These are phyloP conservation scores for Arachis hypogaea DNA, from an alignment of 306 rosid species.

Conservation along the genomic window DNA sequence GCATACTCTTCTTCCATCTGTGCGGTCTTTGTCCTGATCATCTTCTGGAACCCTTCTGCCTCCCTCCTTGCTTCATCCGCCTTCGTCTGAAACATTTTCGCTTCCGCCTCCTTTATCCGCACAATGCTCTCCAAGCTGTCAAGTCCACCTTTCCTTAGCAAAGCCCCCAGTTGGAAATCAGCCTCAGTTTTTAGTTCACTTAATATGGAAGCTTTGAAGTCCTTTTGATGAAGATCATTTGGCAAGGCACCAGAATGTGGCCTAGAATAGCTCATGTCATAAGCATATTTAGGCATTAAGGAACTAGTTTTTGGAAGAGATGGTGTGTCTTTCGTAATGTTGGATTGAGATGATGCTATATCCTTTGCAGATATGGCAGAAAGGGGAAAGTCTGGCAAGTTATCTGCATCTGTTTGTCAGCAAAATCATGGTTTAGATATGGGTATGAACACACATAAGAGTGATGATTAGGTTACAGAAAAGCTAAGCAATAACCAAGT, in stretches of 20 bases:
- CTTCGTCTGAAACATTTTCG: slow-evolving; percentile 89
- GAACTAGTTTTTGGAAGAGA: slow-evolving; percentile 59
- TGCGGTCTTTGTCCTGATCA: slow-evolving; percentile 59
- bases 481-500: slow-evolving; percentile 17
- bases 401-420: slow-evolving; percentile 58
- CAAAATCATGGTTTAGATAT: slow-evolving; percentile 39
- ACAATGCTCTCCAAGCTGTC: slow-evolving; percentile 91
- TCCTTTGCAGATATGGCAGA: slow-evolving; percentile 61
- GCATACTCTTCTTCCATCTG: slow-evolving; percentile 82
- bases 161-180: slow-evolving; percentile 66
- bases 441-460: not conserved
- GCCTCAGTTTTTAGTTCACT: slow-evolving; percentile 57
- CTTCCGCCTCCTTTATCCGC: slow-evolving; percentile 93
- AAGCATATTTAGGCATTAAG: slow-evolving; percentile 56
- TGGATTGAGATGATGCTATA: slow-evolving; percentile 50
- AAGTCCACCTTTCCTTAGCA: slow-evolving; percentile 64
- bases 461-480: too few relatives aligned
- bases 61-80: slow-evolving; percentile 94
- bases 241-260: slow-evolving; percentile 55
- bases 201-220: slow-evolving; percentile 60
- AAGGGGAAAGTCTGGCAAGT: slow-evolving; percentile 56
- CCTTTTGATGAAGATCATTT: slow-evolving; percentile 64
- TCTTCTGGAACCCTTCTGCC: slow-evolving; percentile 75
- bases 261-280: slow-evolving; percentile 62
- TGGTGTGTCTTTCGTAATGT: slow-evolving; percentile 60